Base-by-base conservation (phyloP, 108 stramenopile species). In the Conticribra guillardii region DNA sequence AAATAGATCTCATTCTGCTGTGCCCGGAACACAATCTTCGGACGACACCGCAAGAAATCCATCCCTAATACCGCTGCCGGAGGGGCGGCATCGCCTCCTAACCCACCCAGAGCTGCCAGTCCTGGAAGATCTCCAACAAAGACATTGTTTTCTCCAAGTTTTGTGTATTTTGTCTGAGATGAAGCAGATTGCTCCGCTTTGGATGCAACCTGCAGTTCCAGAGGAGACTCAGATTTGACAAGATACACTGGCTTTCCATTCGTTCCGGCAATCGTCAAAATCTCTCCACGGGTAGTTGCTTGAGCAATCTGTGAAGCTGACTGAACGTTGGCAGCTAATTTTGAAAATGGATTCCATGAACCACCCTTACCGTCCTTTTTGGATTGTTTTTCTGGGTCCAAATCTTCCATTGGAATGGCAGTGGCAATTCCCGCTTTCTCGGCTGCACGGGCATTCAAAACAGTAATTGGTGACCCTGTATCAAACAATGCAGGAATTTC, bases 111-210 rank as follows among this genome's bases (percentile, higher is more conserved):
- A 0, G 91, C 91, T 24, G 87, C 77, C 30, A 93, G 57, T 0
- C 91, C 91, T 24, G 91, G 91, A 19, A 93, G 69, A 63, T 93
- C 83, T 33, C 91, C 91, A 46, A 93, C 85, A 60, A 68, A 92
- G 0, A 87, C 44, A n/a, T 59, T 24, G 14, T 46, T 41, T 17
- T 58, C 33, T 22, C 82, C 85, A 45, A 86, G 76, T 15, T 29
- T 22, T 32, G 41, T 27, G 14, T 62, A 33, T 27, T 52, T 64
- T 7, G 45, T 71, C 8, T 71, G 66, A 18, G 64, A 45, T 26
- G 54, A 72, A 26, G 60, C 44, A 17, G 46, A 48, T 27, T 45
- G 59, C 29, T 79, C 37, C 21, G 71, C 63, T 29, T 76, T 46
- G 26, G 74, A 59, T n/a, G 19, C 14, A 29, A 71, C 37, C 28